Evolutionary conservation across 371 early-diverging fungal genomes (phyloP).

Genomic region (Syncephalastrum sp.): DNA sequence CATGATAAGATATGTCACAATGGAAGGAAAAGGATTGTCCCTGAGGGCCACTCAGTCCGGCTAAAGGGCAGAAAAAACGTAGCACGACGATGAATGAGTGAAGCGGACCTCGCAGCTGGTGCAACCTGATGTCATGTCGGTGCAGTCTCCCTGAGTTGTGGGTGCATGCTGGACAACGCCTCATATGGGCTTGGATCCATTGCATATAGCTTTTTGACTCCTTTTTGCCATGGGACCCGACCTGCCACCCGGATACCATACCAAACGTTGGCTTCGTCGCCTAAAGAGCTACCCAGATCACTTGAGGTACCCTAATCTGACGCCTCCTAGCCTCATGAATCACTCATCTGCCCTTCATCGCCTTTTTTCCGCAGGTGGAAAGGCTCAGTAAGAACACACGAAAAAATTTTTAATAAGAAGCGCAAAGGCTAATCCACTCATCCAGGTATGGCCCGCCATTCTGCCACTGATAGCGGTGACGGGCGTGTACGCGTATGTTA

Average conservation of each 20-base stretch:
- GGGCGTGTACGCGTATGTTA: conserved; percentile 25
- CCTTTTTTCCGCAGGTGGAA: conserved; percentile 18
- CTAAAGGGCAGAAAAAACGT: no score
- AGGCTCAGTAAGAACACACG: conserved; percentile 28
- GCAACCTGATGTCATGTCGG: no score
- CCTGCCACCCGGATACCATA: conserved; percentile 4
- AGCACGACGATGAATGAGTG: no score
- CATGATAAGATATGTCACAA: no score
- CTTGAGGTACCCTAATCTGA: conserved; percentile 2
- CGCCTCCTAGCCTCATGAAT: not conserved
- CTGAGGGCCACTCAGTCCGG: no score
- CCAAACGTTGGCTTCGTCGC: conserved; percentile 5
- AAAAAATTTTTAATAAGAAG: not conserved
- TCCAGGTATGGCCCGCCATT: conserved; percentile 37
- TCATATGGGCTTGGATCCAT: no score
- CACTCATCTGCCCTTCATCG: not conserved
- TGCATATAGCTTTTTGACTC: no score
- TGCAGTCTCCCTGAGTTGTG: no score
- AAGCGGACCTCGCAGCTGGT: no score
- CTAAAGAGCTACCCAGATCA: conserved; percentile 6
- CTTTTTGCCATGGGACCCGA: conserved; percentile 4
- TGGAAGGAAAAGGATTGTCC: no score
- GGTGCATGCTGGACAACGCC: no score
- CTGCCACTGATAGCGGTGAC: conserved; percentile 28
- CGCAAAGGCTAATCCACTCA: not conserved